phyloP scores from a whole-genome alignment of 192 early-diverging fungal genomes.

The Linnemannia exigua region DNA sequence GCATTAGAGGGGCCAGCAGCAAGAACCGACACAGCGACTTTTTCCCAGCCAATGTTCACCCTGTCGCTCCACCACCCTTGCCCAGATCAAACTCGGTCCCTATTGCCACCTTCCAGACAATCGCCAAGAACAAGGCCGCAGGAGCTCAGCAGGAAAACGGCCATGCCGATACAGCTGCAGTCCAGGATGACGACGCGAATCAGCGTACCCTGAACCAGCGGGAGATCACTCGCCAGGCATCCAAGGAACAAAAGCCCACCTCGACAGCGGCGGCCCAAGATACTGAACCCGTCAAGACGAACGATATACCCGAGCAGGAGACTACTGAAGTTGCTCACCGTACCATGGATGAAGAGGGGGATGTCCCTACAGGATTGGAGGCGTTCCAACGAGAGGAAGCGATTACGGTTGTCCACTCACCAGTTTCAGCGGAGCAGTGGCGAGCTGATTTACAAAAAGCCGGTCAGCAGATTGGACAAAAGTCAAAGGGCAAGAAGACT shows the following conservation, averaged over 20 bases:
- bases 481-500: slow-evolving; percentile 25
- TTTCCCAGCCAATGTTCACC: slow-evolving; percentile 21
- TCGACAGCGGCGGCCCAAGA: background rate
- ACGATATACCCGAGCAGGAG: background rate
- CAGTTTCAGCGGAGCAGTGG: slow-evolving; percentile 40
- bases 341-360: slow-evolving; percentile 1
- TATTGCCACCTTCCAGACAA: slow-evolving; percentile 15
- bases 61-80: slow-evolving; percentile 14
- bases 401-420: slow-evolving; percentile 44
- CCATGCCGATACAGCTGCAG: background rate
- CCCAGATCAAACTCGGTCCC: slow-evolving; percentile 51
- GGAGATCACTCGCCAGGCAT: slow-evolving; percentile 3
- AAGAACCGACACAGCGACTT: slow-evolving; percentile 50
- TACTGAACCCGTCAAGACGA: background rate
- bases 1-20: slow-evolving; percentile 22
- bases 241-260: background rate
- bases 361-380: slow-evolving; percentile 13
- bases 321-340: background rate
- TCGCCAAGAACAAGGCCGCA: slow-evolving; percentile 12
- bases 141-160: slow-evolving; percentile 8
- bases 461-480: slow-evolving; percentile 25
- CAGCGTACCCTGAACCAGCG: slow-evolving; percentile 22
- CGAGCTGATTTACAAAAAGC: slow-evolving; percentile 43
- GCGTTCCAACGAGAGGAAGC: slow-evolving; percentile 46
- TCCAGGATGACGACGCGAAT: background rate